These are phyloP conservation scores for Pistacia vera DNA, from an alignment of 345 rosid species.

Conservation along the genomic window DNA sequence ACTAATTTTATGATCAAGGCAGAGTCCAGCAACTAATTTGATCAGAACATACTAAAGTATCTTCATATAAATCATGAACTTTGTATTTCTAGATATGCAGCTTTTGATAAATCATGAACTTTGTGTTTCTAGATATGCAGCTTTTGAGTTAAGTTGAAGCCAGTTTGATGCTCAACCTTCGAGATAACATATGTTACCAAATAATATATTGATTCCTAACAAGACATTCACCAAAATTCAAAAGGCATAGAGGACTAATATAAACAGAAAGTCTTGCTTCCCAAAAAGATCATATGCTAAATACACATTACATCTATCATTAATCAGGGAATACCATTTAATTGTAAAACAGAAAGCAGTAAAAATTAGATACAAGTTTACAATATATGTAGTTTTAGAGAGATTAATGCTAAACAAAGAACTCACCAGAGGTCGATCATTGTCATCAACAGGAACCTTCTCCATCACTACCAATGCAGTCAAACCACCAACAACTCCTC, in stretches of 20 bases:
- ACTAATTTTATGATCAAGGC: too few species aligned
- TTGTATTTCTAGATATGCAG: neutral
- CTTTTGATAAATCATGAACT: too few species aligned
- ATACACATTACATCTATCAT: neutral
- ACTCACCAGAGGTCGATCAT: constrained; percentile 86
- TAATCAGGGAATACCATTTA: neutral
- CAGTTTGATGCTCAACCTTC: neutral
- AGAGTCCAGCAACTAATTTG: constrained; percentile 3
- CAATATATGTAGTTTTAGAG: neutral
- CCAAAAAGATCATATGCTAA: neutral
- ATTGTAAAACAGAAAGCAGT: neutral
- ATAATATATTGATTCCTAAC: neutral
- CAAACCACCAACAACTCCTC: constrained; percentile 80
- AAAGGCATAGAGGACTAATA: neutral
- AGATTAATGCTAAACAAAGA: neutral
- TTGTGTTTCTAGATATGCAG: neutral
- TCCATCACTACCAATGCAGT: constrained; percentile 84
- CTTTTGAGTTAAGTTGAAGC: neutral
- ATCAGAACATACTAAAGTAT: neutral
- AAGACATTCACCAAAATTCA: neutral
- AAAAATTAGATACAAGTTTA: neutral
- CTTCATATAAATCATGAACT: neutral
- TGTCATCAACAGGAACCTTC: constrained; percentile 81
- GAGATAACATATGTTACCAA: too few species aligned
- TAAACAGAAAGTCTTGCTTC: neutral